A percentile compares a stretch with the other conserved stretches of the same genome.
These are phyloP conservation scores for Triangularia verruculosa DNA, from an alignment of 2,329 filamentous ascomycete species.

Conservation along the genomic window DNA sequence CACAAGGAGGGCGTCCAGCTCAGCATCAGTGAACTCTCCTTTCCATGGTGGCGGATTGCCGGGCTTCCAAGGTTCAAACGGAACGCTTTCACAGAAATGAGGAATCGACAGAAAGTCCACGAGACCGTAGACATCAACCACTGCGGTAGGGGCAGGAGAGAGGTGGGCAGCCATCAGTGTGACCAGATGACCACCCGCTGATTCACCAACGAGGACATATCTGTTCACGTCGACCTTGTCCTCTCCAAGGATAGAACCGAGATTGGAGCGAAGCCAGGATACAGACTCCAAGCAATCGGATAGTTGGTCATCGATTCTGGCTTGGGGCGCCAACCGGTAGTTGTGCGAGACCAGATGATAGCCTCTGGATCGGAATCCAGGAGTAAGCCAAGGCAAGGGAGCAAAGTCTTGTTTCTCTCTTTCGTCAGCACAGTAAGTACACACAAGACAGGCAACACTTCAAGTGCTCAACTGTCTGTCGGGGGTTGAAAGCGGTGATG, in stretches of 20 bases:
- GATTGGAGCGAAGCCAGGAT: slow-evolving; percentile 21
- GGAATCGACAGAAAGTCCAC: slow-evolving; percentile 20
- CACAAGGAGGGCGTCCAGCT: slow-evolving; percentile 17
- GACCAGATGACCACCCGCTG: slow-evolving; percentile 25
- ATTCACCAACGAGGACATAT: slow-evolving; percentile 27
- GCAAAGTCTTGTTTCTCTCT: slow-evolving; percentile 15
- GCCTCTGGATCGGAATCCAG: slow-evolving; percentile 22
- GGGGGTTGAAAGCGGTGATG: neutral
- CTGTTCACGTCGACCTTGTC: slow-evolving; percentile 23
- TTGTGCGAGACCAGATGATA: slow-evolving; percentile 28
- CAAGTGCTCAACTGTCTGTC: too few species aligned
- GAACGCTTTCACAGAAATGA: slow-evolving; percentile 2
- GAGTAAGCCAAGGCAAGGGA: slow-evolving; percentile 21
- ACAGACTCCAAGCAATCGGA: slow-evolving; percentile 23
- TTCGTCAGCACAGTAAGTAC: neutral
- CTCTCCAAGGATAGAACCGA: slow-evolving; percentile 19
- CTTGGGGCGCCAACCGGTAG: slow-evolving; percentile 28
- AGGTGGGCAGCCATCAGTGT: slow-evolving; percentile 22
- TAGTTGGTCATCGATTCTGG: slow-evolving; percentile 22
- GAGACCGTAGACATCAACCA: slow-evolving; percentile 24
- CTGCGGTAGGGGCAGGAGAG: slow-evolving; percentile 14
- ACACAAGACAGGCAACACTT: neutral
- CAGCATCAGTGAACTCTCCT: slow-evolving; percentile 22
- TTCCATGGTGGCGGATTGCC: slow-evolving; percentile 13
- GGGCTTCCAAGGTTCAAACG: neutral